A percentile compares a stretch with the other conserved stretches of the same genome.
Evolutionary conservation across 2,329 filamentous ascomycete species (phyloP).

Genomic region (Chrysosporium keratinophilum): DNA sequence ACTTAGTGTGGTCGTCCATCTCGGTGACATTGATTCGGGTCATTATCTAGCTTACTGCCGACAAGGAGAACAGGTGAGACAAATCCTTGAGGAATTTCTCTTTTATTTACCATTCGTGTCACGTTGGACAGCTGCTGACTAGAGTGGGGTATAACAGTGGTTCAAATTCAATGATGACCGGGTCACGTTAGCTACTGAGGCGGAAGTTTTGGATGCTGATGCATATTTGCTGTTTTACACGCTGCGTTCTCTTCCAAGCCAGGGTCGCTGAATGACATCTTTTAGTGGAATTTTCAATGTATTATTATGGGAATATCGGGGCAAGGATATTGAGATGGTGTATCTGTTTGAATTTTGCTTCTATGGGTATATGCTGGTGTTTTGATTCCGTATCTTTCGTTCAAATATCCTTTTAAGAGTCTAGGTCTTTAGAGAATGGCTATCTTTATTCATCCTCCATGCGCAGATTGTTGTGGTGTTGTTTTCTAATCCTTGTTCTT

Average conservation of each 20-base stretch:
- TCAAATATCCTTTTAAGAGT: not conserved
- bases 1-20: conserved; percentile 81
- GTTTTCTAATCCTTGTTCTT: too few relatives aligned
- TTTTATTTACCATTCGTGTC: not conserved
- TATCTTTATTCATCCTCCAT: not conserved
- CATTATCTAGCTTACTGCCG: conserved; percentile 87
- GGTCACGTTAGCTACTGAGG: conserved; percentile 71
- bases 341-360: not conserved
- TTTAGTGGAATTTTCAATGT: conserved; percentile 25
- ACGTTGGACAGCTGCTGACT: not conserved
- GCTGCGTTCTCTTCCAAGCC: conserved; percentile 26
- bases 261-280: conserved; percentile 13
- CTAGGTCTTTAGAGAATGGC: not conserved
- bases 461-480: too few relatives aligned
- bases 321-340: conserved; percentile 13
- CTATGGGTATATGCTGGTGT: not conserved
- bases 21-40: conserved; percentile 83
- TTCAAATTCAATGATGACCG: conserved; percentile 94
- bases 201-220: conserved; percentile 73
- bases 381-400: not conserved
- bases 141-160: conserved; percentile 50
- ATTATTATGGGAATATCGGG: conserved; percentile 31
- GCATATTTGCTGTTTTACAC: conserved; percentile 84
- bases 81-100: conserved; percentile 20
- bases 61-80: conserved; percentile 57